Evolutionary conservation across 371 early-diverging fungal genomes (phyloP).

Genomic region (Mycotypha africana): DNA sequence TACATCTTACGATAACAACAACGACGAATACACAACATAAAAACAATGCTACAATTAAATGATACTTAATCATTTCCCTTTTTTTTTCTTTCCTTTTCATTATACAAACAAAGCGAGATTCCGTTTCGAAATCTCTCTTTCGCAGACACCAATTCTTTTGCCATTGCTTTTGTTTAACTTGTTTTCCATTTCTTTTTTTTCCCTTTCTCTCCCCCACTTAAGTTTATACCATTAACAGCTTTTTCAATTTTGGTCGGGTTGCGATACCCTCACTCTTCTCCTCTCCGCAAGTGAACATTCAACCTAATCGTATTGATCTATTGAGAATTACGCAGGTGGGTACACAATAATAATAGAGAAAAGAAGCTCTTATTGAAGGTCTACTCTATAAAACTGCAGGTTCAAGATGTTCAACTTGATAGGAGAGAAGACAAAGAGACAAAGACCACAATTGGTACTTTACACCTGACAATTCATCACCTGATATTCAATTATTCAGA

Average conservation of each 20-base stretch:
- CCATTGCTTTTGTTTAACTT: too few relatives aligned
- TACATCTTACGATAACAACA: too few relatives aligned
- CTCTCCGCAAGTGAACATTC: constrained; percentile 20
- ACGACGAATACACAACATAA: too few relatives aligned
- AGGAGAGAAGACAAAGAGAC: constrained; percentile 52
- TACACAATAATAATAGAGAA: too few relatives aligned
- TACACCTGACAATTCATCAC: constrained; percentile 79
- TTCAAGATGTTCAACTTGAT: constrained; percentile 58
- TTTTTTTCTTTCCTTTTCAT: too few relatives aligned
- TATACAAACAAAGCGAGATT: too few relatives aligned
- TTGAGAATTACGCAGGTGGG: constrained; percentile 42
- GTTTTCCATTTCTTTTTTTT: constrained; percentile 3
- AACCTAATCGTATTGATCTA: constrained; percentile 40
- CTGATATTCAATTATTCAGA: constrained; percentile 64
- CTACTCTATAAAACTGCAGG: constrained; percentile 28
- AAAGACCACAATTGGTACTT: constrained; percentile 55
- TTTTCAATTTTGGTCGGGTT: constrained; percentile 21
- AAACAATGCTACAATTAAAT: too few relatives aligned
- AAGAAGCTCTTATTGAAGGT: too few relatives aligned
- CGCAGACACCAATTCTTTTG: too few relatives aligned
- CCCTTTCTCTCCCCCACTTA: background rate
- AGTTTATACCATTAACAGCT: background rate
- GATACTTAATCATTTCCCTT: too few relatives aligned
- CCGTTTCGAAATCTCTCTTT: too few relatives aligned
- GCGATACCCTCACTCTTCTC: constrained; percentile 18